Evolutionary conservation across 2,329 filamentous ascomycete genomes (phyloP).

Genomic region (Exophiala dermatitidis): DNA sequence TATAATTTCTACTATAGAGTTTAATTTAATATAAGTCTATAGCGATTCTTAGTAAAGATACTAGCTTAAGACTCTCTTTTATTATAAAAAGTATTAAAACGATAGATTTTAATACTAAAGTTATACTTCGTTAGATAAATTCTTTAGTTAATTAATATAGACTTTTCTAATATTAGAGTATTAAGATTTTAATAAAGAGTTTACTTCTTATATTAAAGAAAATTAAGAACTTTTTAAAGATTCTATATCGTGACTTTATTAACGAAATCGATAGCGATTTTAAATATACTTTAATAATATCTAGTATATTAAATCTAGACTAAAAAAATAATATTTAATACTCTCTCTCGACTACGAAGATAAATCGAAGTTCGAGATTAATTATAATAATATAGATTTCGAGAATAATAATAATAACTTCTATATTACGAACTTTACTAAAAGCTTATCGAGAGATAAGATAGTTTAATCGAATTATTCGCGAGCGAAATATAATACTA

Average conservation of each 20-base stretch:
- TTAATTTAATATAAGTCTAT: conserved; percentile 6
- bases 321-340: not conserved
- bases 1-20: conserved; percentile 13
- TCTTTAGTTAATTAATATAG: not conserved
- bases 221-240: not conserved
- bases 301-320: not conserved
- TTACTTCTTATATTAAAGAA: conserved; percentile 2
- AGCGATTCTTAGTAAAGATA: not conserved
- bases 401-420: not conserved
- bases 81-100: not conserved
- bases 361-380: not conserved
- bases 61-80: not conserved
- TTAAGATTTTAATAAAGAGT: conserved; percentile 7
- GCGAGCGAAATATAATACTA: too few species aligned
- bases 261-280: conserved; percentile 2
- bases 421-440: not conserved
- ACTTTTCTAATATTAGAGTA: not conserved
- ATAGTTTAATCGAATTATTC: too few species aligned
- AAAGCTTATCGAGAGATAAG: too few species aligned
- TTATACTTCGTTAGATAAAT: conserved; percentile 2
- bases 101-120: not conserved
- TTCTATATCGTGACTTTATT: conserved; percentile 2
- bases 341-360: not conserved
- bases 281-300: not conserved
- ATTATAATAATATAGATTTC: not conserved